Base-by-base conservation (phyloP, 2,329 filamentous ascomycete species). In the Coleophoma crateriformis region DNA sequence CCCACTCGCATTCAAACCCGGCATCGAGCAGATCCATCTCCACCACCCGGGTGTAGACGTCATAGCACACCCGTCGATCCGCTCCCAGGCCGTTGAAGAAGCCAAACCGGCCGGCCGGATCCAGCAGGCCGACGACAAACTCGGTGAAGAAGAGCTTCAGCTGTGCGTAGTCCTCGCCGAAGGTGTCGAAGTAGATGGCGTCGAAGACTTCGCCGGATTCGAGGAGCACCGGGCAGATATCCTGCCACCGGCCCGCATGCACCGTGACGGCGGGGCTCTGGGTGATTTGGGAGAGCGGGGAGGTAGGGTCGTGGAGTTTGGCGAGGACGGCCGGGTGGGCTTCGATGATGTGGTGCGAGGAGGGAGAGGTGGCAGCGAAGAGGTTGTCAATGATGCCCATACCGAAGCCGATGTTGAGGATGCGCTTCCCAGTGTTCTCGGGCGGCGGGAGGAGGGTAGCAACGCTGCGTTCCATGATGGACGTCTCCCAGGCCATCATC, bases 101-200 rank as follows among this genome's bases (percentile, higher is more conserved):
- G 56, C 91, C 85, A 65, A 95, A 95, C 8, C 85, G 78, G 52
- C 91, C 87, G 4, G 78, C 70, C 19, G 77, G 73, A 57, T 88
- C 84, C 42, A 99, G 72, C 48, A 97, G 68, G 0, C 82, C 85
- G 33, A 94, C 88, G 11, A 97, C 84, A 59, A 87, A 83, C 66
- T 97, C 94, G 2, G 80, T 85, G 66, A 97, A 96, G 72, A 97
- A 96, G 52, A 84, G 76, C 43, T 86, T 85, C 27, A 97, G 81
- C 65, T 92, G 88, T 2, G 76, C 75, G 68, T 97, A 99, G 55
- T 94, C 88, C 70, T 99, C 94, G 7, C 90, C 94, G 67, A 97
- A 97, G 0, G 94, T 99, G 65, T 99, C 94, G 63, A 96, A 97
- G 73, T 97, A 99, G 58, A 99, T 89, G 27, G 86, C 88, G 64